Conservation (phyloP, 495 filamentous ascomycete species). For the Hapsidospora chrysogenum region DNA sequence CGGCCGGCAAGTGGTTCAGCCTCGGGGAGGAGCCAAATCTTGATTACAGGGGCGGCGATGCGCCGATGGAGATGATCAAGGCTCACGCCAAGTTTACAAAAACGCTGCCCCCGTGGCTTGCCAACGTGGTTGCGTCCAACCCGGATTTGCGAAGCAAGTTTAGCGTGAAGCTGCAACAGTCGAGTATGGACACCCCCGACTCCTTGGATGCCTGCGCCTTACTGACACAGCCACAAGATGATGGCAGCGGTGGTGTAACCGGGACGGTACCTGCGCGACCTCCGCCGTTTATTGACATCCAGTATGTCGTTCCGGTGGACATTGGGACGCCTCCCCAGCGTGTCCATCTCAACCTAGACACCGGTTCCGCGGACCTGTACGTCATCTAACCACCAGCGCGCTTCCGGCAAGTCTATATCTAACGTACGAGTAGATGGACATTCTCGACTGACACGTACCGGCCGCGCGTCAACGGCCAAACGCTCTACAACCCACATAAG, state of each 20-base stretch:
- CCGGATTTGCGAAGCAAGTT: conserved; percentile 1
- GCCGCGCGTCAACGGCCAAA: conserved; percentile 28
- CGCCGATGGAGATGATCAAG: conserved; percentile 34
- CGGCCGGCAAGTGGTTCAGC: background rate
- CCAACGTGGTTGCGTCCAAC: conserved; percentile 13
- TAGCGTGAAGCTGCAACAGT: background rate
- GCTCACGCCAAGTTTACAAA: conserved; percentile 42
- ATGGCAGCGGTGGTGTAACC: background rate
- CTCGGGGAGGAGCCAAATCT: background rate
- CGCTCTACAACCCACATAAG: conserved; percentile 36
- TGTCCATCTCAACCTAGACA: conserved; percentile 56
- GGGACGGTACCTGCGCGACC: conserved; percentile 25
- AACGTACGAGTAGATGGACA: conserved; percentile 31
- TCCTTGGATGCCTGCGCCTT: background rate
- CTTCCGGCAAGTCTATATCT: no score
- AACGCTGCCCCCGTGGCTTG: conserved; percentile 15
- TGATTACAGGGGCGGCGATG: conserved; percentile 14
- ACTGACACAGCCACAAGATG: background rate
- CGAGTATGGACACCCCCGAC: background rate
- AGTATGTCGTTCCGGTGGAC: conserved; percentile 51
- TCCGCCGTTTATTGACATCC: conserved; percentile 39
- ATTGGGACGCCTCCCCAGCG: conserved; percentile 41
- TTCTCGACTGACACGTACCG: conserved; percentile 15
- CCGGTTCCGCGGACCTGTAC: conserved; percentile 54
- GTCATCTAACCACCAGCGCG: background rate